Evolutionary conservation across 176 grass and related monocot species (phyloP).

Genomic region (Carex pumila): DNA sequence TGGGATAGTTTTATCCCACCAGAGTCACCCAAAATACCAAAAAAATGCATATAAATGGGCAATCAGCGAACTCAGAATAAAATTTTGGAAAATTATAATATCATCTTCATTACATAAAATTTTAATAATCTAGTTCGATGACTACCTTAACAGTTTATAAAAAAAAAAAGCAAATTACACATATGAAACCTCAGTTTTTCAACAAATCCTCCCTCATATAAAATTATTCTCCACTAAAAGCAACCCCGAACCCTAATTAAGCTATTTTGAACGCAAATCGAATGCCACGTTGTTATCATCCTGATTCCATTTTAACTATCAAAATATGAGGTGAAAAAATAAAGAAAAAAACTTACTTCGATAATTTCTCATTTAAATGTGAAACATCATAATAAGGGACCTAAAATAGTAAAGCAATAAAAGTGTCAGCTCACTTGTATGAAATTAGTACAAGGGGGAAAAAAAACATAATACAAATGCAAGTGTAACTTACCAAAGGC

Average conservation of each 20-base stretch:
- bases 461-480: neutral
- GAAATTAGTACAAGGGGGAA: neutral
- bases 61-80: too few species aligned
- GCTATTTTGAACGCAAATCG: neutral
- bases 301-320: neutral
- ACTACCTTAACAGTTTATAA: too few species aligned
- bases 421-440: neutral
- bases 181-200: too few species aligned
- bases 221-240: neutral
- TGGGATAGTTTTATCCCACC: conserved; percentile 22
- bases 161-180: too few species aligned
- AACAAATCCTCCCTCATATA: neutral
- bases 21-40: too few species aligned
- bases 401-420: neutral
- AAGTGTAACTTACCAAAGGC: conserved; percentile 47
- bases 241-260: neutral
- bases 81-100: too few species aligned
- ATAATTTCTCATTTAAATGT: conserved; percentile 51
- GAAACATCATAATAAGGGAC: conserved; percentile 77
- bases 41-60: too few species aligned
- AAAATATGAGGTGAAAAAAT: neutral
- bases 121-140: too few species aligned
- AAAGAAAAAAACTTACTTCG: conserved; percentile 9
- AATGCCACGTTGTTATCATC: neutral
- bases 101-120: too few species aligned